phyloP scores from a whole-genome alignment of 352 stramenopile species.

The Phytophthora vignae region DNA sequence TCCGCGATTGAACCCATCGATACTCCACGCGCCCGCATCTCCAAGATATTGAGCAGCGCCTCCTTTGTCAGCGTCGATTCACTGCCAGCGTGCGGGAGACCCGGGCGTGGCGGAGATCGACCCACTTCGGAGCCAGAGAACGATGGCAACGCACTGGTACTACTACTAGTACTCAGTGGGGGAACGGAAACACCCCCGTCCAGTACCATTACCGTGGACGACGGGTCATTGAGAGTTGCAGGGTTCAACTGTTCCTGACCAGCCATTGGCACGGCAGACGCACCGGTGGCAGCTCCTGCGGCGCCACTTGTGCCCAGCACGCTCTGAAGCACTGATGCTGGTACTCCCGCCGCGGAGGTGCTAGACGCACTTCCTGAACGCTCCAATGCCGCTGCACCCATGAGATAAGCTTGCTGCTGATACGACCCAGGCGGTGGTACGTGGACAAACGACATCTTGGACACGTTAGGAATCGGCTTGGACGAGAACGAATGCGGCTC shows the following conservation, averaged over 20 bases:
- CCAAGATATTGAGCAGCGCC: constrained; percentile 46
- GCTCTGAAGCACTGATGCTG: constrained; percentile 28
- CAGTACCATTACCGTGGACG: constrained; percentile 45
- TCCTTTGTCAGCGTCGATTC: constrained; percentile 57
- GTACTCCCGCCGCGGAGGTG: constrained; percentile 21
- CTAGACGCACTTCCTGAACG: constrained; percentile 25
- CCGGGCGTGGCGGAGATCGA: constrained; percentile 42
- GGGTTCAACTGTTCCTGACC: constrained; percentile 24
- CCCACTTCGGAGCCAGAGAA: constrained; percentile 36
- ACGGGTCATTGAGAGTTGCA: constrained; percentile 36
- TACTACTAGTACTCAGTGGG: constrained; percentile 35
- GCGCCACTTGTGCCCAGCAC: constrained; percentile 26
- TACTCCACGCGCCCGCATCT: constrained; percentile 62
- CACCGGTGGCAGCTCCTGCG: constrained; percentile 5
- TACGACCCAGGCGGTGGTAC: constrained; percentile 29
- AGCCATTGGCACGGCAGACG: constrained; percentile 17
- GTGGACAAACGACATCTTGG: constrained; percentile 80
- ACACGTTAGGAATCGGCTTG: constrained; percentile 82
- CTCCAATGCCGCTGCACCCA: constrained; percentile 33
- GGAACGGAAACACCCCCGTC: constrained; percentile 16
- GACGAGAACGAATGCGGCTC: constrained; percentile 84
- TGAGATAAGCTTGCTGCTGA: constrained; percentile 40
- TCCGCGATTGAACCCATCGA: constrained; percentile 69
- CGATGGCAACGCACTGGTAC: constrained; percentile 25
- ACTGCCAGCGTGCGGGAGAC: constrained; percentile 53